Percentiles rank a stretch among this genome's conserved stretches.
Evolutionary conservation across 2,329 filamentous ascomycete species (phyloP).

Genomic region (Tolypocladium sp.): DNA sequence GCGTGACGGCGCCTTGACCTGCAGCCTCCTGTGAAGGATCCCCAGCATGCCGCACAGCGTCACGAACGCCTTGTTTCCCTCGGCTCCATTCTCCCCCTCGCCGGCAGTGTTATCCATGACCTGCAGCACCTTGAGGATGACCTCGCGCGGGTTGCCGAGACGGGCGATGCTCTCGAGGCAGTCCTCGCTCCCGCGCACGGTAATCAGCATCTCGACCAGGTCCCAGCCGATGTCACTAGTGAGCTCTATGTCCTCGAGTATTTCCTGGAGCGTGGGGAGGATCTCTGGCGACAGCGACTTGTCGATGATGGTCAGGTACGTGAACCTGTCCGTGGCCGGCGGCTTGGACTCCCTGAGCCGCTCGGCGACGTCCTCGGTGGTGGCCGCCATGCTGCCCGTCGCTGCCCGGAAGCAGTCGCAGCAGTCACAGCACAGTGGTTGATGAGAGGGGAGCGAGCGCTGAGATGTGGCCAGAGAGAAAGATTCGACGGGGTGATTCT

Average conservation of each 20-base stretch:
- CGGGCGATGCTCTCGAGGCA: constrained; percentile 68
- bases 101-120: constrained; percentile 47
- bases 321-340: constrained; percentile 56
- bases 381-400: constrained; percentile 18
- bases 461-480: neutral
- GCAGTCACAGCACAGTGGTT: neutral
- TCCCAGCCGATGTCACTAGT: constrained; percentile 80
- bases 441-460: neutral
- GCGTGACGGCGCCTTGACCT: constrained; percentile 67
- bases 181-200: constrained; percentile 56
- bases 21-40: constrained; percentile 64
- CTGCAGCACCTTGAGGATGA: constrained; percentile 73
- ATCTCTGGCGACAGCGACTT: constrained; percentile 60
- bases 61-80: constrained; percentile 47
- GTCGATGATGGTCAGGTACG: constrained; percentile 71
- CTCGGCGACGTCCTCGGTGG: constrained; percentile 30
- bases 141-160: constrained; percentile 71
- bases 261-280: constrained; percentile 57
- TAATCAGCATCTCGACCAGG: constrained; percentile 64
- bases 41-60: constrained; percentile 62
- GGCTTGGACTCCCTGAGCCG: constrained; percentile 40
- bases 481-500: neutral
- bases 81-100: constrained; percentile 26
- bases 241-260: constrained; percentile 58
- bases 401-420: neutral